A percentile compares a stretch with the other conserved stretches of the same genome.
Conservation (phyloP, 306 rosid genomes). For the Acacia acuminata region DNA sequence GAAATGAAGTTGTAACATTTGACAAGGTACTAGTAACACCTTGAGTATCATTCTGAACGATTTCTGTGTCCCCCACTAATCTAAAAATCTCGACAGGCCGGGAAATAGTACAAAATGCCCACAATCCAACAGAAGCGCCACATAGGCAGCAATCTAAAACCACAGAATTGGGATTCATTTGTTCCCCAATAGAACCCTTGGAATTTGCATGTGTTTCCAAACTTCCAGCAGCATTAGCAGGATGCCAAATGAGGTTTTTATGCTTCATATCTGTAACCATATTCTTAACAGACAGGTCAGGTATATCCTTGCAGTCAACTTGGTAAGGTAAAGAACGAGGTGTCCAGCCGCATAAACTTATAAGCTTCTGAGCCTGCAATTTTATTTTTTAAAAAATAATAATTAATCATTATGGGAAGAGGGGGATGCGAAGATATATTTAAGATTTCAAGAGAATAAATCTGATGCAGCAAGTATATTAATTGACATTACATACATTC, state of each 20-base stretch:
- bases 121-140: constrained; percentile 93
- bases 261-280: constrained; percentile 36
- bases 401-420: constrained; percentile 9
- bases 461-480: constrained; percentile 6
- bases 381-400: not conserved
- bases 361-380: constrained; percentile 81
- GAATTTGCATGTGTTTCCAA: constrained; percentile 39
- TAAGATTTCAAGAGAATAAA: not conserved
- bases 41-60: constrained; percentile 41
- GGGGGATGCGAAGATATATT: constrained; percentile 23
- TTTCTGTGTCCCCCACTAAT: constrained; percentile 70
- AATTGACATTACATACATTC: not conserved
- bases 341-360: constrained; percentile 91
- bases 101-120: constrained; percentile 72
- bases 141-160: constrained; percentile 88
- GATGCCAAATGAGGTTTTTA: constrained; percentile 34
- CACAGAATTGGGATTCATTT: constrained; percentile 67
- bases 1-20: constrained; percentile 47
- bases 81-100: constrained; percentile 73
- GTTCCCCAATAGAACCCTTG: constrained; percentile 44
- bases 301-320: constrained; percentile 55
- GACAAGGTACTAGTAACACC: constrained; percentile 30
- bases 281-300: constrained; percentile 47
- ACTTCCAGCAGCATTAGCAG: constrained; percentile 39
- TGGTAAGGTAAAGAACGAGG: constrained; percentile 77